Evolutionary conservation across 208 protist genomes (phyloP).

Genomic region (Trypanosoma brucei): DNA sequence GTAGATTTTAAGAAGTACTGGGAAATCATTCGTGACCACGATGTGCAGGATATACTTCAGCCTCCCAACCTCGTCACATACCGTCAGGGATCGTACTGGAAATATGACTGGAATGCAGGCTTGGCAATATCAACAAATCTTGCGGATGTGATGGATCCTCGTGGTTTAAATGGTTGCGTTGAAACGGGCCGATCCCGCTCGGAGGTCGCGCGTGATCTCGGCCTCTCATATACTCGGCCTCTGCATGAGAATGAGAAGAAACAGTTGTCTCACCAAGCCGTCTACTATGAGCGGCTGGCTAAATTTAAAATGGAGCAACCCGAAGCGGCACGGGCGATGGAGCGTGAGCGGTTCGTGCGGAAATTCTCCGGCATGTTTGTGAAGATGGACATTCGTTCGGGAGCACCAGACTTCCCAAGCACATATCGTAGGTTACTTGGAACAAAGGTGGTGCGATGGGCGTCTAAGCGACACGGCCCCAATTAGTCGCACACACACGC

Average conservation of each 20-base stretch:
- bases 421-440: slow-evolving; percentile 84
- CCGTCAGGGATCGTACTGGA: slow-evolving; percentile 84
- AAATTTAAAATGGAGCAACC: slow-evolving; percentile 91
- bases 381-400: slow-evolving; percentile 80
- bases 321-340: slow-evolving; percentile 76
- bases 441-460: slow-evolving; percentile 82
- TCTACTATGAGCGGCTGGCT: slow-evolving; percentile 86
- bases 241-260: slow-evolving; percentile 88
- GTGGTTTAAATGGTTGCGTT: slow-evolving; percentile 86
- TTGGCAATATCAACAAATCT: slow-evolving; percentile 84
- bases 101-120: slow-evolving; percentile 87
- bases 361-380: slow-evolving; percentile 90
- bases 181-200: slow-evolving; percentile 88
- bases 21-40: slow-evolving; percentile 90
- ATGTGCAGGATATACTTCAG: slow-evolving; percentile 87
- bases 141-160: slow-evolving; percentile 80
- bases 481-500: slow-evolving; percentile 16
- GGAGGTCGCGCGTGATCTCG: slow-evolving; percentile 86
- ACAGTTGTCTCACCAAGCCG: slow-evolving; percentile 82
- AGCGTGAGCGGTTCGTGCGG: slow-evolving; percentile 82
- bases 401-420: slow-evolving; percentile 82
- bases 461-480: slow-evolving; percentile 86
- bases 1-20: slow-evolving; percentile 88
- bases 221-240: slow-evolving; percentile 85
- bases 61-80: slow-evolving; percentile 84